These are phyloP conservation scores for Dinochytrium kinnereticum DNA, from an alignment of 371 early-diverging fungal species.

Conservation along the genomic window DNA sequence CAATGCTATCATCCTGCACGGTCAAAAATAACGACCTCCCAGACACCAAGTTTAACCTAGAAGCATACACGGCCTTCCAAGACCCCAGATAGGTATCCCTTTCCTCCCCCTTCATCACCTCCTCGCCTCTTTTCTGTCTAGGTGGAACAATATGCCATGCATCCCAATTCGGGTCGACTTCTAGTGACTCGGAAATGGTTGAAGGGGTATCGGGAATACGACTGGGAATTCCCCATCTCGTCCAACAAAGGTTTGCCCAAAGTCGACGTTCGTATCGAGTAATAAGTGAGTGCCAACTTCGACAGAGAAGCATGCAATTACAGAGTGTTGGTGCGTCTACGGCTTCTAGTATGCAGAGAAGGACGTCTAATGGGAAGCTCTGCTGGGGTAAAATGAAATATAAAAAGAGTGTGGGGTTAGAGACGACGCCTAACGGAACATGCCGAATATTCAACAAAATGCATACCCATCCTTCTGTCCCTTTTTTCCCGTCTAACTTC, in stretches of 20 bases:
- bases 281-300: conserved; percentile 35
- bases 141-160: conserved; percentile 31
- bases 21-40: neutral
- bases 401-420: no score
- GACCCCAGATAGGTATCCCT: conserved; percentile 11
- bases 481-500: no score
- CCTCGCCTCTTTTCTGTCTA: conserved; percentile 7
- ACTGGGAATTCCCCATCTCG: conserved; percentile 22
- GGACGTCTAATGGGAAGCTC: conserved; percentile 36
- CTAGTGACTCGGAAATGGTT: neutral
- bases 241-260: conserved; percentile 28
- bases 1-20: neutral
- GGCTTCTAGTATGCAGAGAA: conserved; percentile 34
- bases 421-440: no score
- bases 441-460: no score
- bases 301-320: conserved; percentile 22
- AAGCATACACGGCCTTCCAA: conserved; percentile 3
- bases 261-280: conserved; percentile 25
- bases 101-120: neutral
- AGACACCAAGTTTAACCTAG: neutral
- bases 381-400: no score
- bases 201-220: neutral
- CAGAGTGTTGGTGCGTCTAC: conserved; percentile 31
- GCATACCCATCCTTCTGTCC: no score
- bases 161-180: conserved; percentile 27